Base-by-base conservation (phyloP, 192 early-diverging fungal genomes). In the Pecoramyces ruminantium region DNA sequence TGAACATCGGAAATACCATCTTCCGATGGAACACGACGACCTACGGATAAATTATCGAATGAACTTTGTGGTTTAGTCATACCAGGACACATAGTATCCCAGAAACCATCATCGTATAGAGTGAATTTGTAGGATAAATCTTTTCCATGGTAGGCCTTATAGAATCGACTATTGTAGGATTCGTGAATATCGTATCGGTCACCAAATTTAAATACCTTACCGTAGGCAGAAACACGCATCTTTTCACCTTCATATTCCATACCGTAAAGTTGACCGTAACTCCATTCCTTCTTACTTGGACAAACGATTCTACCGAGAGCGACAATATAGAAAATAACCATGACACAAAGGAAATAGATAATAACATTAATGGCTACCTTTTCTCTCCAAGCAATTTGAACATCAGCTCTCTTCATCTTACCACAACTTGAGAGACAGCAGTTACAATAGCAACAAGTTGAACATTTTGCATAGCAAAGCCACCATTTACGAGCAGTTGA, bases 381-480 rank as follows among this genome's bases (percentile, higher is more conserved):
- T 84, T 99, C 98, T 80, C 98, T 91, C 98, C 98, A 99, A 12
- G 98, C 98, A 86, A 95, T 90, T 67, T 91, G 93, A 79, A 95
- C 87, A 29, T 80, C 80, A 8, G 29, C 29, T 29, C 40, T 29
- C 1, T 58, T 80, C 80, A 80, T 80, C 1, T 80, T 80, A 77
- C 80, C 80, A 29, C 80, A 80, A 6, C 0, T 29, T 18, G 34
- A 77, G 28, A 80, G 28, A 38, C 29, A 30, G 17, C 16, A 80
- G 15, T 80, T 77, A 29, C 40, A 77, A 14, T 13, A 30, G 6
- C 40, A 80, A 0, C 1, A 78, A 16, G 80, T 80, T 4, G 29
- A 29, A 38, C 14, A 78, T 16, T 17, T 38, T 28, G 80, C 6
- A 30, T 77, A 29, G 18, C 80, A 29, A 29, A 80, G 28, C 80